phyloP scores from a whole-genome alignment of 116 monocot genomes.

The Posidonia oceanica region DNA sequence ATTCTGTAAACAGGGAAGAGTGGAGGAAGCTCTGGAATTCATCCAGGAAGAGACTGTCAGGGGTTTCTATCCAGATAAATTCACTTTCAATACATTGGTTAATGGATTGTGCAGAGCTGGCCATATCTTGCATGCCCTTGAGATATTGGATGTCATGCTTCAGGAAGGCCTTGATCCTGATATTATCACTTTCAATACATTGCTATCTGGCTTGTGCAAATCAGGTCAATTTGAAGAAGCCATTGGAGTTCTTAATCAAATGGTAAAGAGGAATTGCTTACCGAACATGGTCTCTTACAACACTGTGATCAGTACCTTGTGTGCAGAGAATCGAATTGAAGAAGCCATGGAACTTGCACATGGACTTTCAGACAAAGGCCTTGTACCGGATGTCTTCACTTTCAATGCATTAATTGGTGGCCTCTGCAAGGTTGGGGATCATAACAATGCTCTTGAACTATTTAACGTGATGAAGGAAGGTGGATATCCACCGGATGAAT shows the following conservation, averaged over 20 bases:
- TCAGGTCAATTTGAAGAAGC: conserved; percentile 56
- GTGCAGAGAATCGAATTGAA: conserved; percentile 44
- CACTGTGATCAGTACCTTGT: conserved; percentile 62
- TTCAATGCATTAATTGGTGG: conserved; percentile 75
- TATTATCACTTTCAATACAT: conserved; percentile 63
- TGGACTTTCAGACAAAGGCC: conserved; percentile 42
- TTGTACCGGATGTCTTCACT: conserved; percentile 65
- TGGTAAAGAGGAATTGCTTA: conserved; percentile 56
- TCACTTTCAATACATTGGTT: conserved; percentile 74
- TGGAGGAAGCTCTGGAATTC: conserved; percentile 63
- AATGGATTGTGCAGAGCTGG: conserved; percentile 73
- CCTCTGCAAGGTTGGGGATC: conserved; percentile 51
- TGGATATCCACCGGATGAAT: conserved; percentile 59
- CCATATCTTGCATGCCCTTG: conserved; percentile 44
- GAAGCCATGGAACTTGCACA: conserved; percentile 86
- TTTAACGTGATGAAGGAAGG: conserved; percentile 84
- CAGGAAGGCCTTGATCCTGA: conserved; percentile 70
- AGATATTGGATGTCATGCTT: conserved; percentile 79
- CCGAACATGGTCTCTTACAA: conserved; percentile 84
- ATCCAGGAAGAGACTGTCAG: conserved; percentile 51
- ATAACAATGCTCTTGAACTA: conserved; percentile 42
- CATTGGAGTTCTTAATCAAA: conserved; percentile 45
- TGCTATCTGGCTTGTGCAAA: conserved; percentile 67
- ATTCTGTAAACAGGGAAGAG: conserved; percentile 51
- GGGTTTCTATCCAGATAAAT: conserved; percentile 69